A percentile compares a stretch with the other conserved stretches of the same genome.
These are phyloP conservation scores for Blepharisma undulans DNA, from an alignment of 169 alveolate genomes.

Conservation along the genomic window DNA sequence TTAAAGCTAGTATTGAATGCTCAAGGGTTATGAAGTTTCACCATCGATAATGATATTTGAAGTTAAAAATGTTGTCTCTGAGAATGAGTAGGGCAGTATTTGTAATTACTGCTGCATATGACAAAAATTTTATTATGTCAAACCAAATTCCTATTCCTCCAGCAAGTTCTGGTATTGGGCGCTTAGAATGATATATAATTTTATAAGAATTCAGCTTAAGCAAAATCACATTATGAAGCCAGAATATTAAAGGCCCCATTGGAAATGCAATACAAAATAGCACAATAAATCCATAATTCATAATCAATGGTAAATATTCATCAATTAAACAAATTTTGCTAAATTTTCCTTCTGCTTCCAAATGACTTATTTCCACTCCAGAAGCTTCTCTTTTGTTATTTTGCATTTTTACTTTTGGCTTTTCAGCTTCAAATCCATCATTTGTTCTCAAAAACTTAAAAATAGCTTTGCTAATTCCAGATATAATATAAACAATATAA, in stretches of 20 bases:
- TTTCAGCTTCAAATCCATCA: not conserved
- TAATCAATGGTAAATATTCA: constrained; percentile 53
- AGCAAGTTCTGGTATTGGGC: not conserved
- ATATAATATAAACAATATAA: not conserved
- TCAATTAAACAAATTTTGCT: not conserved
- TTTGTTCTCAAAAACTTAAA: not conserved
- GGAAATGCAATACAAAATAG: constrained; percentile 61
- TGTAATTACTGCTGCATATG: constrained; percentile 14
- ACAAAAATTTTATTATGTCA: not conserved
- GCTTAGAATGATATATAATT: not conserved
- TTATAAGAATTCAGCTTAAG: constrained; percentile 36
- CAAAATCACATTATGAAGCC: constrained; percentile 45
- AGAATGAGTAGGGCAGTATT: not conserved
- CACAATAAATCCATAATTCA: constrained; percentile 53
- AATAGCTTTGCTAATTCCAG: not conserved
- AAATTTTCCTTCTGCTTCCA: not conserved
- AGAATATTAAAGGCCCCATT: constrained; percentile 46
- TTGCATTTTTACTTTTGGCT: not conserved
- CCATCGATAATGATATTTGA: not conserved
- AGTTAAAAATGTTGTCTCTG: not conserved
- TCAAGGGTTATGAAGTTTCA: not conserved
- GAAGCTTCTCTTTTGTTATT: not conserved
- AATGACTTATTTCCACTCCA: not conserved
- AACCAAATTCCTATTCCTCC: constrained; percentile 2
- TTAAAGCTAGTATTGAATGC: not conserved